Evolutionary conservation across 1,284 basidiomycete species (phyloP).

Genomic region (Polyporus tsugae): DNA sequence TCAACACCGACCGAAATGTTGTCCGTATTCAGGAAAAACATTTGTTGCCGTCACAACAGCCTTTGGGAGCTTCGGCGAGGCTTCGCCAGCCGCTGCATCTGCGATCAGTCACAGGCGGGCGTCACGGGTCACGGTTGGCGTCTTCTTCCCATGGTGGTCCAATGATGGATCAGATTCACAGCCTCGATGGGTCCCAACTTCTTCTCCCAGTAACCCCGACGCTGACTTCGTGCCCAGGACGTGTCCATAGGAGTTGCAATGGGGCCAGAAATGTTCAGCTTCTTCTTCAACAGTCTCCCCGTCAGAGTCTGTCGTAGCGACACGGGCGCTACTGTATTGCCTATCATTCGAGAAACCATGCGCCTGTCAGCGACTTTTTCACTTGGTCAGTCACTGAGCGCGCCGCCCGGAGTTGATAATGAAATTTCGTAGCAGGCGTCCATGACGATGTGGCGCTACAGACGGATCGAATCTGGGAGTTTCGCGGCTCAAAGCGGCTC

Average conservation of each 20-base stretch:
- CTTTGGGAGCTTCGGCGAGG: background rate
- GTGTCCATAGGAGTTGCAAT: background rate
- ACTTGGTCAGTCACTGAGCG: background rate
- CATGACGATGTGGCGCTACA: constrained; percentile 9
- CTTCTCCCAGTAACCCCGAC: background rate
- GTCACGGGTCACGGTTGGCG: constrained; percentile 1
- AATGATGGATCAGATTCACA: background rate
- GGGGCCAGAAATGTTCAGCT: background rate
- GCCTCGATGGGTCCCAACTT: background rate
- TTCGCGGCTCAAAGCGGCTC: background rate
- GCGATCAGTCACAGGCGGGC: constrained; percentile 1
- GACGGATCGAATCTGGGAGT: background rate
- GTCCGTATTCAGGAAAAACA: background rate
- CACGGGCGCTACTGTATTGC: background rate
- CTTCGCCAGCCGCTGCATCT: background rate
- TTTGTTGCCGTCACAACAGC: constrained; percentile 7
- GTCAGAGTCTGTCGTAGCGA: background rate
- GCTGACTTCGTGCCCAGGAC: background rate
- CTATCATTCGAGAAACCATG: background rate
- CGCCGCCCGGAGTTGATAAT: background rate
- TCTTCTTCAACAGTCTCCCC: background rate
- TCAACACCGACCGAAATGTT: background rate
- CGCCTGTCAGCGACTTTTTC: background rate
- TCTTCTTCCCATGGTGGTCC: background rate
- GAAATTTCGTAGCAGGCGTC: background rate